A percentile compares a stretch with the other conserved stretches of the same genome.
phyloP scores from a whole-genome alignment of 2,329 filamentous ascomycete species.

The Fusarium sp. region DNA sequence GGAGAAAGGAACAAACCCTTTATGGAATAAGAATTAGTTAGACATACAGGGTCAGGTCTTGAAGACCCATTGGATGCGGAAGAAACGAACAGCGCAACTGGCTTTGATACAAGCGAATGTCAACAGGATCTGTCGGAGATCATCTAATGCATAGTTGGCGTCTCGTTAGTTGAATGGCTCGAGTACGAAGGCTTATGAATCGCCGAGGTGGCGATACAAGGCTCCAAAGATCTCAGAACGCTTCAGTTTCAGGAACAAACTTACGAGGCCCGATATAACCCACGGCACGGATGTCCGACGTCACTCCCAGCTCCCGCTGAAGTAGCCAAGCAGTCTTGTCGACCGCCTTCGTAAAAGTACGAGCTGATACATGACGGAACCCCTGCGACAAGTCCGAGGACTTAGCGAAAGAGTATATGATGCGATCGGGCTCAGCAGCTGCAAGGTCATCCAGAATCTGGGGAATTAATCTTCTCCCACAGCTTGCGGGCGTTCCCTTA shows the following conservation, averaged over 20 bases:
- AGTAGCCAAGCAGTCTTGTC: slow-evolving; percentile 46
- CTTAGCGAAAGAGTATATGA: slow-evolving; percentile 38
- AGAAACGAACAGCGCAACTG: slow-evolving; percentile 41
- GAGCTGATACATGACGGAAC: slow-evolving; percentile 38
- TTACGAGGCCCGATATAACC: slow-evolving; percentile 48
- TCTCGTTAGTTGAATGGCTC: background rate
- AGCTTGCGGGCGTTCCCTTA: background rate
- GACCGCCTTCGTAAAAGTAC: slow-evolving; percentile 37
- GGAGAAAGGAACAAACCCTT: slow-evolving; percentile 47
- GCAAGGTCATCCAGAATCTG: background rate
- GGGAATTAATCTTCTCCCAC: background rate
- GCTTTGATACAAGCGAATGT: slow-evolving; percentile 46
- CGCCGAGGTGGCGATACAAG: no score
- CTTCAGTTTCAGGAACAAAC: background rate
- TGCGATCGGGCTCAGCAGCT: slow-evolving; percentile 28
- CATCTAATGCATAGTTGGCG: slow-evolving; percentile 29
- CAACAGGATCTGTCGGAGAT: slow-evolving; percentile 43
- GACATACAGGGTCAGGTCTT: background rate
- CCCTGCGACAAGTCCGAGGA: slow-evolving; percentile 11
- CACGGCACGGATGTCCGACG: slow-evolving; percentile 31
- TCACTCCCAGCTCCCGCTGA: background rate
- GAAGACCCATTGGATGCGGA: no score
- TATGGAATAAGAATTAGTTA: accelerated
- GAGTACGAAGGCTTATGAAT: background rate
- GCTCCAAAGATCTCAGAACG: accelerated